These are phyloP conservation scores for Metschnikowia arizonensis DNA, from an alignment of 805 yeast genomes.

Conservation along the genomic window DNA sequence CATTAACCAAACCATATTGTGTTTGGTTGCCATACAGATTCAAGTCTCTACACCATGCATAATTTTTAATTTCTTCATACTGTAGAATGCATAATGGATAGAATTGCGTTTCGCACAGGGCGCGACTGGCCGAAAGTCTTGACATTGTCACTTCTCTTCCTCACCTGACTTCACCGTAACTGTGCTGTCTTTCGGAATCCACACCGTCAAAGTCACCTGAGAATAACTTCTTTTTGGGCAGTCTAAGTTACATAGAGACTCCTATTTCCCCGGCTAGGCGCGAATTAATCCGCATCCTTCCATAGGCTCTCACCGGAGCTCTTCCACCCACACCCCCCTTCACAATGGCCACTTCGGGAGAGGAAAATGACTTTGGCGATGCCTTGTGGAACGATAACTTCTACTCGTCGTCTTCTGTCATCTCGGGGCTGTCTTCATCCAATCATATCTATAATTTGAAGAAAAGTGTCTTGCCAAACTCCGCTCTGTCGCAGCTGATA, in stretches of 20 bases:
- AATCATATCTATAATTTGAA: constrained; percentile 26
- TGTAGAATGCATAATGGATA: background rate
- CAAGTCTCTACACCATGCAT: background rate
- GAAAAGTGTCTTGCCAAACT: constrained; percentile 25
- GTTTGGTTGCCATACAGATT: background rate
- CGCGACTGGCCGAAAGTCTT: constrained; percentile 2
- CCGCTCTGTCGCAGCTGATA: constrained; percentile 26
- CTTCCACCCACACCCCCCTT: background rate
- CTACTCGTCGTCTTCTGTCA: constrained; percentile 27
- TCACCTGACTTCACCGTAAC: background rate
- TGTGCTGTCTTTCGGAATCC: background rate
- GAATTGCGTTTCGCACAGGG: constrained; percentile 2
- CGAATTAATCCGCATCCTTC: background rate
- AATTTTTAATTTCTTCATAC: background rate
- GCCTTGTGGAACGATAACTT: constrained; percentile 31
- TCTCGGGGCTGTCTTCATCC: constrained; percentile 17
- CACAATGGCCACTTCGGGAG: constrained; percentile 10
- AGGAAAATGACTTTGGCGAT: constrained; percentile 27
- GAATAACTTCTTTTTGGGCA: background rate
- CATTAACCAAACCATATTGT: background rate
- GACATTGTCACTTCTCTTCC: background rate
- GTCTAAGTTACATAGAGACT: background rate
- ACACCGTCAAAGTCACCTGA: background rate
- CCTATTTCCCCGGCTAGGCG: background rate
- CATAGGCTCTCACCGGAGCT: background rate